Base-by-base conservation (phyloP, 1,284 basidiomycete species). In the Trametes pubescens region DNA sequence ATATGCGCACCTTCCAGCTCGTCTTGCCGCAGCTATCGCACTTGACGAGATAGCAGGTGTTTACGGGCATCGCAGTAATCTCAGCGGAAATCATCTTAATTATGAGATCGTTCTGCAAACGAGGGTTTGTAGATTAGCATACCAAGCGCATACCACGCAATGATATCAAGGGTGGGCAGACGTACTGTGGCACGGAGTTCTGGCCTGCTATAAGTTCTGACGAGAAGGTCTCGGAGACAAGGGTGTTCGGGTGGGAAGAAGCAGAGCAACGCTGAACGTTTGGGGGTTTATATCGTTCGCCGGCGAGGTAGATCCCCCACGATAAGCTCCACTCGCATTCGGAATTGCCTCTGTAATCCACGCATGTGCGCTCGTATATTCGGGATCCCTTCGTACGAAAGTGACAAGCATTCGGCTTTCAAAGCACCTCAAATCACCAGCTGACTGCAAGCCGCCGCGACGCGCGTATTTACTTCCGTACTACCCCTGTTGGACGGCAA, bases 1-100 rank as follows among this genome's bases (percentile, higher is more conserved):
- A 7, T 1, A 21, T 13, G 57, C 84, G 72, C 74, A 92, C 91
- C 79, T 76, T 81, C 90, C 90, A 93, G n/a, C 88, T 91, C 26
- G 79, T 87, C 81, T 92, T 92, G 54, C 83, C 82, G 75, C 90
- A 92, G 62, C 76, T 81, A 59, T 76, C 77, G 77, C 90, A 92
- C 66, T 82, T 82, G 59, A 88, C 86, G 61, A 76, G 71, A 73
- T 76, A 84, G 78, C 90, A 92, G 57, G 75, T 67, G 73, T 89
- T 78, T 66, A 82, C 82, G 57, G 83, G 86, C 63, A 76, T 70
- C 69, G 73, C 57, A 59, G 46, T 10, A 18, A 67, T 63, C 51
- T 74, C 68, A n/a, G n/a, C n/a, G n/a, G n/a, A n/a, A n/a, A n/a
- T n/a, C n/a, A n/a, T n/a, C n/a, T n/a, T n/a, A n/a, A n/a, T n/a